These are phyloP conservation scores for Melampsora larici-populina DNA, from an alignment of 1,284 basidiomycete genomes.

Conservation along the genomic window DNA sequence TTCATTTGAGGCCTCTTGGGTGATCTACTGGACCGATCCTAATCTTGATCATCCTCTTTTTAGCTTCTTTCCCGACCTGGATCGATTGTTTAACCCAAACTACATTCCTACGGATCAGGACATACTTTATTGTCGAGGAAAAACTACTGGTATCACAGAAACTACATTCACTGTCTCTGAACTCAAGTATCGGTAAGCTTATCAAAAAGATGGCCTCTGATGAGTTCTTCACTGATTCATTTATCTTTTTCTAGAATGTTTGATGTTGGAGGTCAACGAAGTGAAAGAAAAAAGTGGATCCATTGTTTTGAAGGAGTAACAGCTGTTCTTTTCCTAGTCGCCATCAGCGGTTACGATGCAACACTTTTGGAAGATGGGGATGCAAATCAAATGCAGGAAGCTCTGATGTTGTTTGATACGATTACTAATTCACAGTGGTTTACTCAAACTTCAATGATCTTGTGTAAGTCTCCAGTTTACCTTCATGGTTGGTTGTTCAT, in stretches of 20 bases:
- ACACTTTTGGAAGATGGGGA: slow-evolving; percentile 89
- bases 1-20: background rate
- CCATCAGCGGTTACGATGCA: slow-evolving; percentile 83
- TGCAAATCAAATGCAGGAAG: slow-evolving; percentile 95
- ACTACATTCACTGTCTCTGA: slow-evolving; percentile 67
- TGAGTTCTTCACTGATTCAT: background rate
- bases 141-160: slow-evolving; percentile 89
- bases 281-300: slow-evolving; percentile 69
- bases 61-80: slow-evolving; percentile 70
- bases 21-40: background rate
- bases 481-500: slow-evolving; percentile 42
- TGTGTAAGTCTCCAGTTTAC: slow-evolving; percentile 15
- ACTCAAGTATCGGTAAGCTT: slow-evolving; percentile 44
- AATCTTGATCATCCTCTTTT: background rate
- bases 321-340: slow-evolving; percentile 79
- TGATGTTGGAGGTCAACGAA: slow-evolving; percentile 85
- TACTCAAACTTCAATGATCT: slow-evolving; percentile 78
- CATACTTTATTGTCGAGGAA: slow-evolving; percentile 77
- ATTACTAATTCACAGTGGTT: slow-evolving; percentile 97
- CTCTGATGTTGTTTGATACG: slow-evolving; percentile 90
- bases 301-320: slow-evolving; percentile 60
- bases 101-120: slow-evolving; percentile 62
- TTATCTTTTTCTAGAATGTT: slow-evolving; percentile 63
- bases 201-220: background rate
- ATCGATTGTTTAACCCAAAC: slow-evolving; percentile 68